Conservation (phyloP, 495 filamentous ascomycete species). For the Penicillium coprophilum region DNA sequence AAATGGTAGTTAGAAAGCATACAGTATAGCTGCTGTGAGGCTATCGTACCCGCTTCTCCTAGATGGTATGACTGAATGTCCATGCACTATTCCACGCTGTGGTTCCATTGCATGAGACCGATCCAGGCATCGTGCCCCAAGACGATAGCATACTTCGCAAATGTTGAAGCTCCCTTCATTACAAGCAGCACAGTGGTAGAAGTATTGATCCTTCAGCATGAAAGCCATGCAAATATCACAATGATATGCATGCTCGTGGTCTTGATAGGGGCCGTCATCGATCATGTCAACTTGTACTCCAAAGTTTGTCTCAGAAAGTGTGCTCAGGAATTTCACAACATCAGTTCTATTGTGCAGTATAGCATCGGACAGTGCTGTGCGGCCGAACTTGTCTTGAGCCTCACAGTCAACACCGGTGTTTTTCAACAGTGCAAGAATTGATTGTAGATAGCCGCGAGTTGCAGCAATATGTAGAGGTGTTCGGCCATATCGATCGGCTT, state of each 20-base stretch:
- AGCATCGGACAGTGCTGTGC: neutral
- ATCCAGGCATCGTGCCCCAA: neutral
- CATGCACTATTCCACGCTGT: too few species aligned
- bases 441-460: neutral
- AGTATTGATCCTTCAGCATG: neutral
- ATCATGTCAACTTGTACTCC: too few species aligned
- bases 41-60: too few species aligned
- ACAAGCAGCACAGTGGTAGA: neutral
- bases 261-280: too few species aligned
- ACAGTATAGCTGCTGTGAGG: too few species aligned
- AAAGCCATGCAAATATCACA: neutral
- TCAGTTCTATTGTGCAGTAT: neutral
- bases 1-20: too few species aligned
- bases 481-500: neutral
- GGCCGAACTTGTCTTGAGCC: neutral
- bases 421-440: neutral
- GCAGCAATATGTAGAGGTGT: neutral
- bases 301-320: neutral
- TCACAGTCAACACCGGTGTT: neutral
- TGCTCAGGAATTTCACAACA: neutral
- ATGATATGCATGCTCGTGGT: neutral
- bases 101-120: too few species aligned
- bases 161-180: neutral
- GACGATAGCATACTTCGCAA: neutral
- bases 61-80: too few species aligned